phyloP scores from a whole-genome alignment of 225 moss, liverwort and hornwort genomes.

The Pseudoscleropodium purum region DNA sequence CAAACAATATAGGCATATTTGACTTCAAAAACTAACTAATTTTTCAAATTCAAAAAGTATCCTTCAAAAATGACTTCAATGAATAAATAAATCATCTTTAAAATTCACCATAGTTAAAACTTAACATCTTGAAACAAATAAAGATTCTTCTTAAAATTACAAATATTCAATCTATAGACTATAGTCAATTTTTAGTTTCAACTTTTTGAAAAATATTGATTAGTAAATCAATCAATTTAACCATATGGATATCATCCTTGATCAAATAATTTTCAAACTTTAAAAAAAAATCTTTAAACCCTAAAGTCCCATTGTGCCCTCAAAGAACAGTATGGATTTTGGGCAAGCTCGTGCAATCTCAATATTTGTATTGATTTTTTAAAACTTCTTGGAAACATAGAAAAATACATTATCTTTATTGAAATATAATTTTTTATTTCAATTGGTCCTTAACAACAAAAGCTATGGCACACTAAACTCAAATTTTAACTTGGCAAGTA shows the following conservation, averaged over 20 bases:
- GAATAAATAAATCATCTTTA: not conserved
- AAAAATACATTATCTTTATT: too few species aligned
- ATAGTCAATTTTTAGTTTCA: not conserved
- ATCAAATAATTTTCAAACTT: not conserved
- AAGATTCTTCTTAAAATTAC: not conserved
- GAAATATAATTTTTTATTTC: too few species aligned
- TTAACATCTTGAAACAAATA: too few species aligned
- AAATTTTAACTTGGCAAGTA: too few species aligned
- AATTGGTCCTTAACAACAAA: too few species aligned
- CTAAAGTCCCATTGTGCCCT: too few species aligned
- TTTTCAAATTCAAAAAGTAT: not conserved
- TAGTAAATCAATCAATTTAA: not conserved
- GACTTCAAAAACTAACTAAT: not conserved
- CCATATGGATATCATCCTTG: not conserved
- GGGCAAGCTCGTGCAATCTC: fast-evolving
- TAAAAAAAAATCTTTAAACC: too few species aligned
- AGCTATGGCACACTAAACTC: too few species aligned
- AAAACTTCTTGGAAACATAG: too few species aligned
- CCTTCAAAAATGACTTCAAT: not conserved
- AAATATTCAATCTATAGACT: not conserved
- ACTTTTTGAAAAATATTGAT: not conserved
- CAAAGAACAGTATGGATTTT: too few species aligned
- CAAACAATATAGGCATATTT: not conserved
- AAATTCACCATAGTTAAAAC: too few species aligned
- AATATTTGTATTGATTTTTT: too few species aligned